These are phyloP conservation scores for Fusarium sp. DNA, from an alignment of 2,329 filamentous ascomycete species.

Conservation along the genomic window DNA sequence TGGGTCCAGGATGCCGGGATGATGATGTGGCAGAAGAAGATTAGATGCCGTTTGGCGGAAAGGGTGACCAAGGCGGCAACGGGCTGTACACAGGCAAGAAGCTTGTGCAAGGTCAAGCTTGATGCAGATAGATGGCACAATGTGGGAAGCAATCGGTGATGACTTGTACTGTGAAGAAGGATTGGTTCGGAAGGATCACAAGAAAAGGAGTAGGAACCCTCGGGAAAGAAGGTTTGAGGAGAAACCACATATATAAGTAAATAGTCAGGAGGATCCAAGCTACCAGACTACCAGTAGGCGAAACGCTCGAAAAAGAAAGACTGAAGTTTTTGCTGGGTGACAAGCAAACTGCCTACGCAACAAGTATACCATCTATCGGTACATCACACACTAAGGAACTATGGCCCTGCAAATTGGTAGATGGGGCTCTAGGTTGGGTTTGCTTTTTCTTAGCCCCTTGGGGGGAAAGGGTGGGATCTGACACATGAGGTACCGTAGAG, in stretches of 20 bases:
- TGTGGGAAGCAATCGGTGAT: slow-evolving; percentile 20
- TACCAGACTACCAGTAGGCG: slow-evolving; percentile 39
- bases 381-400: slow-evolving; percentile 18
- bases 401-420: slow-evolving; percentile 37
- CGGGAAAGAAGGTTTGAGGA: slow-evolving; percentile 6
- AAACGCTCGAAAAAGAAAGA: slow-evolving; percentile 43
- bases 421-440: slow-evolving; percentile 38
- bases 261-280: slow-evolving; percentile 35
- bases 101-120: slow-evolving; percentile 34
- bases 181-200: slow-evolving; percentile 16
- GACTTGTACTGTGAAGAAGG: slow-evolving; percentile 15
- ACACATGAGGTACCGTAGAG: slow-evolving; percentile 37
- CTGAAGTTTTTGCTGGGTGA: slow-evolving; percentile 38
- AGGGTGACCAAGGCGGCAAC: slow-evolving; percentile 27
- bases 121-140: slow-evolving; percentile 28
- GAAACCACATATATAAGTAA: slow-evolving; percentile 11
- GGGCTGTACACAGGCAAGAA: slow-evolving; percentile 33
- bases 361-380: slow-evolving; percentile 24
- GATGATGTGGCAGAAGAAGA: slow-evolving; percentile 48
- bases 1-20: slow-evolving; percentile 33
- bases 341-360: slow-evolving; percentile 43
- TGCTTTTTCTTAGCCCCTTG: slow-evolving; percentile 46
- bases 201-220: slow-evolving; percentile 9
- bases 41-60: slow-evolving; percentile 42
- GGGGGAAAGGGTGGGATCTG: slow-evolving; percentile 43